These are phyloP conservation scores for Alternaria sp. DNA, from an alignment of 2,329 filamentous ascomycete species.

Conservation along the genomic window DNA sequence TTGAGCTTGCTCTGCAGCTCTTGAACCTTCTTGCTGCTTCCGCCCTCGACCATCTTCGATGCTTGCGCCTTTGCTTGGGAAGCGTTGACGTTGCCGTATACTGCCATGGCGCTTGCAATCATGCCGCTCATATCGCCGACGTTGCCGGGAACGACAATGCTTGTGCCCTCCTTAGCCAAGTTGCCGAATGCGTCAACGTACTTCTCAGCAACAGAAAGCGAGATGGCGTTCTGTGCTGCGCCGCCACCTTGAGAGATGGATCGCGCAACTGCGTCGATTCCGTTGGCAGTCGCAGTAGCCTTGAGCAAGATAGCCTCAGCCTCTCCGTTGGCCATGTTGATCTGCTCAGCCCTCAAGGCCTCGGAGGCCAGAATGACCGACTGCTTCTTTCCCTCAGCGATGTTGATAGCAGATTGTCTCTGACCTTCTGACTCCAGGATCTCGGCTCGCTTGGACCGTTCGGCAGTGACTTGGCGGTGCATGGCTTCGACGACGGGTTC, in stretches of 20 bases:
- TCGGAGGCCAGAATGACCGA: constrained; percentile 95
- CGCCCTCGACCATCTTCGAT: constrained; percentile 49
- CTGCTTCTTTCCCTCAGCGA: constrained; percentile 97
- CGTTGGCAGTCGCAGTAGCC: constrained; percentile 82
- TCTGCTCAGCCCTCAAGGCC: constrained; percentile 85
- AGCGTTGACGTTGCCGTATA: constrained; percentile 91
- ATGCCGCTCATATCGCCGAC: constrained; percentile 95
- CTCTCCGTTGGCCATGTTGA: constrained; percentile 92
- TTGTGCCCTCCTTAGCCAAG: constrained; percentile 92
- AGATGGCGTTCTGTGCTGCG: constrained; percentile 82
- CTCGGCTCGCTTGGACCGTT: constrained; percentile 95
- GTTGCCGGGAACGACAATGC: constrained; percentile 94
- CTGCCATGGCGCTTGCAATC: constrained; percentile 94
- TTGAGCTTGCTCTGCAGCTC: constrained; percentile 39
- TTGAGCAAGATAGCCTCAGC: constrained; percentile 90
- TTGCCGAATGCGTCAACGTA: constrained; percentile 95
- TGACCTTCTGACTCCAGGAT: constrained; percentile 98
- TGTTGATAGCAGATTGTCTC: constrained; percentile 96
- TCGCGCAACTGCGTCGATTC: constrained; percentile 84
- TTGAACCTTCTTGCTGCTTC: constrained; percentile 34
- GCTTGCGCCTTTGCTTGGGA: constrained; percentile 74
- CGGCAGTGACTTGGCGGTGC: constrained; percentile 97
- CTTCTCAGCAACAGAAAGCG: constrained; percentile 90
- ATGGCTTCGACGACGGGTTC: constrained; percentile 94
- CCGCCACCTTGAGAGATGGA: constrained; percentile 75